A percentile compares a stretch with the other conserved stretches of the same genome.
phyloP scores from a whole-genome alignment of 2,329 filamentous ascomycete genomes.

The Colletotrichum sp. region DNA sequence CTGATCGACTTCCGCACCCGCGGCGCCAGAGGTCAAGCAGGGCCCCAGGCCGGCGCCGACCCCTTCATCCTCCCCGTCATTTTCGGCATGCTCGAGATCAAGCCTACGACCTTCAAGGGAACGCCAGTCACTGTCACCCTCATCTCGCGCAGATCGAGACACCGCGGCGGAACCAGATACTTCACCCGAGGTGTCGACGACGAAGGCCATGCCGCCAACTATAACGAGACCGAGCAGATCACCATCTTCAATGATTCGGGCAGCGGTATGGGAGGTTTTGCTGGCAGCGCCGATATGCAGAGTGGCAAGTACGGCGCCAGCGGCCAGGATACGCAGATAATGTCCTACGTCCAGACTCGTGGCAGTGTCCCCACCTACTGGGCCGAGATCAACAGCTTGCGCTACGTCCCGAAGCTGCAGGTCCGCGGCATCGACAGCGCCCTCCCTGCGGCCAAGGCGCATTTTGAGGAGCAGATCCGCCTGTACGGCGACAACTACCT shows the following conservation, averaged over 20 bases:
- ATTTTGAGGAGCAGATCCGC: slow-evolving; percentile 92
- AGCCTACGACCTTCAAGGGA: slow-evolving; percentile 82
- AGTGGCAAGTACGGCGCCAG: slow-evolving; percentile 69
- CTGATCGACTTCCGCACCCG: slow-evolving; percentile 83
- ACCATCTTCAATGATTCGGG: slow-evolving; percentile 85
- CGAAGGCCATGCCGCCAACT: slow-evolving; percentile 94
- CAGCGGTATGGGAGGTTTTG: slow-evolving; percentile 78
- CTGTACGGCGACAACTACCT: slow-evolving; percentile 97
- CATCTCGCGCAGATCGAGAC: slow-evolving; percentile 86
- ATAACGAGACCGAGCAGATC: slow-evolving; percentile 97
- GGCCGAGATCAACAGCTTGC: slow-evolving; percentile 92
- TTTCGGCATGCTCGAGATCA: slow-evolving; percentile 94
- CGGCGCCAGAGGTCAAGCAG: slow-evolving; percentile 66
- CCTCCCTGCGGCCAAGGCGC: slow-evolving; percentile 76
- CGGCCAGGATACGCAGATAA: slow-evolving; percentile 81
- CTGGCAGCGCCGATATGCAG: slow-evolving; percentile 76
- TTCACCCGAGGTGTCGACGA: slow-evolving; percentile 95
- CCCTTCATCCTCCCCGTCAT: slow-evolving; percentile 95
- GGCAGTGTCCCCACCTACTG: slow-evolving; percentile 96
- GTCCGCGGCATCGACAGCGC: slow-evolving; percentile 85
- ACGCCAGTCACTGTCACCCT: slow-evolving; percentile 84
- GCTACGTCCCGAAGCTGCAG: slow-evolving; percentile 90
- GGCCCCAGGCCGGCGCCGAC: slow-evolving; percentile 78
- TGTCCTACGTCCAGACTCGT: slow-evolving; percentile 95
- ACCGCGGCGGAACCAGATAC: slow-evolving; percentile 90